These are phyloP conservation scores for Gossypium arboreum DNA, from an alignment of 345 rosid genomes.

Conservation along the genomic window DNA sequence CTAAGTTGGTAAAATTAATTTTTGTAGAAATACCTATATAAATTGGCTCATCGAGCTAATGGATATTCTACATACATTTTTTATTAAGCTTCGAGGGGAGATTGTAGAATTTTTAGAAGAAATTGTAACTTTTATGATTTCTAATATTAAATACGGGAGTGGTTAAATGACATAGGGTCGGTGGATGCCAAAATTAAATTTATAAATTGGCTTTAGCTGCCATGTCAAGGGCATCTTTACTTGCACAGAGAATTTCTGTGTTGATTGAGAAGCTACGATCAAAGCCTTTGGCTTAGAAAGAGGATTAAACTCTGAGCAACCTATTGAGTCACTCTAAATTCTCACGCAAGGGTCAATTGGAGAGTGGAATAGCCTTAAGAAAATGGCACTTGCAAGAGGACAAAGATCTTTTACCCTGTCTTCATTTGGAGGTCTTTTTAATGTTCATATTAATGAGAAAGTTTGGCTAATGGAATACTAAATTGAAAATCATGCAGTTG, in stretches of 20 bases:
- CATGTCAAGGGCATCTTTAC: background rate
- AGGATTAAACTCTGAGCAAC: background rate
- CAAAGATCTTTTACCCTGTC: background rate
- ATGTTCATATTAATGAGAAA: constrained; percentile 8
- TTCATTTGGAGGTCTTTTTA: background rate
- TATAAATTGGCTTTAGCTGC: background rate
- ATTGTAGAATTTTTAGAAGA: too few species aligned
- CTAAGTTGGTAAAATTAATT: background rate
- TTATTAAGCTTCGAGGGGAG: too few species aligned
- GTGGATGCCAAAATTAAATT: background rate
- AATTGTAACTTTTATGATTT: too few species aligned
- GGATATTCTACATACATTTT: background rate
- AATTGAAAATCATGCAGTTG: constrained; percentile 50
- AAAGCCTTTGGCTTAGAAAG: background rate
- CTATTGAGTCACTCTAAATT: background rate
- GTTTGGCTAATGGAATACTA: constrained; percentile 16
- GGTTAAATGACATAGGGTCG: too few species aligned
- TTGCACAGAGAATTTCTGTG: background rate
- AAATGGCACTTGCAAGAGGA: background rate
- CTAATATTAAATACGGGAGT: too few species aligned
- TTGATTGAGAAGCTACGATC: background rate
- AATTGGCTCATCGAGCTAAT: background rate
- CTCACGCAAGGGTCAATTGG: background rate
- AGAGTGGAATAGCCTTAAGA: background rate
- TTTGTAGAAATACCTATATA: background rate